Evolutionary conservation across 345 rosid genomes (phyloP), one percentile per base, ranked within the genome.

Genomic region (Eutrema heterophyllum): DNA sequence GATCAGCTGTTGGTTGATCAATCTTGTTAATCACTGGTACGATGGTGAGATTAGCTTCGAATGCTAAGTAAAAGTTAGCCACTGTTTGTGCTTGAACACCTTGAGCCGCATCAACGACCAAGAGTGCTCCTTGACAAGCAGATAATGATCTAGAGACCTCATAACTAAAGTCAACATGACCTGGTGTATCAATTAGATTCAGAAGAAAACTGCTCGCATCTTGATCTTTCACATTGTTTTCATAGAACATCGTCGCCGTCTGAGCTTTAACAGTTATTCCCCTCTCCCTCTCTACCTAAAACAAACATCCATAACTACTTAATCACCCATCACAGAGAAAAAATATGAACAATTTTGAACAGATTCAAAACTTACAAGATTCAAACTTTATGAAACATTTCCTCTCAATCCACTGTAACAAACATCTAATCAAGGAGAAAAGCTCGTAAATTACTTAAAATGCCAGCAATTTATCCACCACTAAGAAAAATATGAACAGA

Each of bases 21-120:
- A 94, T 94, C 85, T 94, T 91, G 87, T 94, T 91, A 62, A 91
- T 89, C 27, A 91, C 83, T 12, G 98, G 97, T 58, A 95, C 84
- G 51, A 95, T 83, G 5, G 96, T 73, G 71, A 95, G 79, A 73
- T 88, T 86, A 70, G 89, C 82, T 78, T 95, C 99, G 73, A 95
- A 95, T 0, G 99, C 99, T 55, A 95, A 89, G 85, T 92, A 92
- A 68, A 91, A 95, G 64, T 95, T 95, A 67, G 99, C 99, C 38
- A 95, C 97, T 9, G 99, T 95, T 71, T 95, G 99, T 1, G 99
- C 99, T 79, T 95, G 99, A 62, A 95, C 97, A 5, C 99, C 99
- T 83, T 95, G 97, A 61, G 97, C 99, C 15, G 97, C 97, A 84
- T 95, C 97, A 68, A 95, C 97, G 29, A 95, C 96, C 81, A 95